phyloP scores from a whole-genome alignment of 495 filamentous ascomycete species.

The Penicillium tannophilum region DNA sequence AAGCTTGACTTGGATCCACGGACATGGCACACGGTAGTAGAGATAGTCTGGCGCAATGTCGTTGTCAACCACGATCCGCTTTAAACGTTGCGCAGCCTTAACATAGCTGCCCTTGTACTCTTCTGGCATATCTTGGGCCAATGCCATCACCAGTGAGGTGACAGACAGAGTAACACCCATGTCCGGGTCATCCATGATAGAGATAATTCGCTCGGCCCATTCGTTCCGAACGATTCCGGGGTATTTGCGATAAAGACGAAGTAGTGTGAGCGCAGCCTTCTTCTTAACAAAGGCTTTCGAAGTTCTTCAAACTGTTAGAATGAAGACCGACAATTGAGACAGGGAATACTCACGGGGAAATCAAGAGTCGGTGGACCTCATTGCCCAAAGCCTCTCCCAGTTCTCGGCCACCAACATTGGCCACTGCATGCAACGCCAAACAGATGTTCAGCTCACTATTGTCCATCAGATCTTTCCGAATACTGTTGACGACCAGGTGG shows the following conservation, averaged over 20 bases:
- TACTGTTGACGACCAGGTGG: slow-evolving; percentile 97
- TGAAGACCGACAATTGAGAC: background rate
- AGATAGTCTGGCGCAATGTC: slow-evolving; percentile 87
- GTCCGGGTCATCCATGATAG: slow-evolving; percentile 95
- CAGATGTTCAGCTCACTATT: slow-evolving; percentile 98
- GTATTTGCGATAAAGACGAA: slow-evolving; percentile 93
- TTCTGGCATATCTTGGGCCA: slow-evolving; percentile 90
- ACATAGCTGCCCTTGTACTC: slow-evolving; percentile 92
- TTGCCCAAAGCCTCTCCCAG: slow-evolving; percentile 93
- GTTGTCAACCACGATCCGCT: slow-evolving; percentile 84
- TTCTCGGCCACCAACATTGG: slow-evolving; percentile 94
- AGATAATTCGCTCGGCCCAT: slow-evolving; percentile 97
- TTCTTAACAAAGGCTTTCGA: slow-evolving; percentile 99
- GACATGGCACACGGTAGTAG: slow-evolving; percentile 98
- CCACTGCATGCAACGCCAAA: slow-evolving; percentile 96
- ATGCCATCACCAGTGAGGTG: slow-evolving; percentile 93
- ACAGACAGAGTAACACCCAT: slow-evolving; percentile 94
- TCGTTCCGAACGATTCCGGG: slow-evolving; percentile 90
- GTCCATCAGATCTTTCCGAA: slow-evolving; percentile 92
- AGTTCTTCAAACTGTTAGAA: slow-evolving; percentile 57
- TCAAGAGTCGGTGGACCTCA: slow-evolving; percentile 92
- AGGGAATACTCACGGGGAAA: slow-evolving; percentile 79
- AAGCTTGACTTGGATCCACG: slow-evolving; percentile 97
- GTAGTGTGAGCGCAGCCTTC: slow-evolving; percentile 95
- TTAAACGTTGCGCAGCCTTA: slow-evolving; percentile 87